Evolutionary conservation across 2,329 filamentous ascomycete species (phyloP), one percentile per base, ranked within the genome.

Genomic region (Monosporascus cannonballus): DNA sequence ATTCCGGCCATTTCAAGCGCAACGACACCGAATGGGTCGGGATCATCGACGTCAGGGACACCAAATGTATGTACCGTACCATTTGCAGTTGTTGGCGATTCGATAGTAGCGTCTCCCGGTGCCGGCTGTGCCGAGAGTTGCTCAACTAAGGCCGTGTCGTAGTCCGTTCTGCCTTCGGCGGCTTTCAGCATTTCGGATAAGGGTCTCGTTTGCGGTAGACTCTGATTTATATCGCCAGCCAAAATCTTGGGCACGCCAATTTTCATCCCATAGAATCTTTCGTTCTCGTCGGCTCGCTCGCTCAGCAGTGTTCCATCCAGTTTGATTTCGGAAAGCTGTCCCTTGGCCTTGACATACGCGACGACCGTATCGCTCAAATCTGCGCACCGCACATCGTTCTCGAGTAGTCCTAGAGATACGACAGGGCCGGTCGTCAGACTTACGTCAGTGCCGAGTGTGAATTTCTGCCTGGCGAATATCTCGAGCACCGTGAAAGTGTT

Each of bases 1-100:
- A 96, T 75, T 2, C 93, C 93, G 55, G 91, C 89, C 74, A 90
- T 86, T 66, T 96, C 90, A n/a, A 97, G 73, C 7, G 93, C 92
- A 58, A 92, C 80, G 25, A 96, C 88, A 24, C 93, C 93, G 65
- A 89, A 97, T 0, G 93, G 93, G 67, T 97, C 93, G 0, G 92
- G 91, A 61, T 97, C 93, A 51, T 91, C 84, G 3, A 76, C 72
- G 57, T 86, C 84, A 1, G 90, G 91, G 17, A 96, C 76, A 2
- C 92, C 92, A 71, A 96, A 96, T 2, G 74, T 73, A 30, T 77
- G 73, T 47, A 67, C 77, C 51, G 65, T 69, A 20, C 51, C 59
- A 50, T 60, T 63, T 24, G 67, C 59, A 53, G 65, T 54, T 48
- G 56, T 69, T 0, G 79, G 73, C 2, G 74, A 73, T 48, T 79